phyloP scores from a whole-genome alignment of 2,329 filamentous ascomycete species.

The Colletotrichum sp. region DNA sequence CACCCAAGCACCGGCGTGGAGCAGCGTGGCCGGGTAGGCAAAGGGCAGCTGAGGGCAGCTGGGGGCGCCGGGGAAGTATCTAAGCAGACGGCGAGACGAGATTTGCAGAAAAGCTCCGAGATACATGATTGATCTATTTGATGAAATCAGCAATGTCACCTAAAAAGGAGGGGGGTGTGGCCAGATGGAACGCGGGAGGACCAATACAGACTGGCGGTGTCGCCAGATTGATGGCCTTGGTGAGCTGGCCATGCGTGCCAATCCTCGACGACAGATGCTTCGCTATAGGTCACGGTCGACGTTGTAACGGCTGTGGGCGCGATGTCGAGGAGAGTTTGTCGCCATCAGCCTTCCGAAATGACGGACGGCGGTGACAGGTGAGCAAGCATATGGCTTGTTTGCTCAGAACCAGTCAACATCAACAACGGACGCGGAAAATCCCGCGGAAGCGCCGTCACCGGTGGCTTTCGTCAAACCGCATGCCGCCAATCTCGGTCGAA shows the following conservation, averaged over 20 bases:
- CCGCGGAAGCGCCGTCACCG: background rate
- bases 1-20: background rate
- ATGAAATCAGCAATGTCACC: constrained; percentile 2
- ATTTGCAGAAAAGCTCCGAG: constrained; percentile 17
- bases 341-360: constrained; percentile 4
- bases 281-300: background rate
- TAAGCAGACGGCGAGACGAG: background rate
- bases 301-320: background rate
- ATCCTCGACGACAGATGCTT: background rate
- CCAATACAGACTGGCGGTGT: background rate
- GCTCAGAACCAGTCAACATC: background rate
- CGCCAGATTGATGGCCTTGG: background rate
- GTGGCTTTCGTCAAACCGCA: background rate
- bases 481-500: background rate
- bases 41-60: background rate
- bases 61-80: background rate
- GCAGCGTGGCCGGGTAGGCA: constrained; percentile 1
- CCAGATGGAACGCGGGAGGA: background rate
- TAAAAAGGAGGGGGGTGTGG: background rate
- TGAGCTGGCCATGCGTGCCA: background rate
- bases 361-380: constrained; percentile 1
- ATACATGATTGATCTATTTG: constrained; percentile 5
- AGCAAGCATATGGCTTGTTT: background rate
- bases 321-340: constrained; percentile 1
- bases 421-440: background rate